phyloP scores from a whole-genome alignment of 2,329 filamentous ascomycete genomes.

The Penicillium fuscoglaucum region DNA sequence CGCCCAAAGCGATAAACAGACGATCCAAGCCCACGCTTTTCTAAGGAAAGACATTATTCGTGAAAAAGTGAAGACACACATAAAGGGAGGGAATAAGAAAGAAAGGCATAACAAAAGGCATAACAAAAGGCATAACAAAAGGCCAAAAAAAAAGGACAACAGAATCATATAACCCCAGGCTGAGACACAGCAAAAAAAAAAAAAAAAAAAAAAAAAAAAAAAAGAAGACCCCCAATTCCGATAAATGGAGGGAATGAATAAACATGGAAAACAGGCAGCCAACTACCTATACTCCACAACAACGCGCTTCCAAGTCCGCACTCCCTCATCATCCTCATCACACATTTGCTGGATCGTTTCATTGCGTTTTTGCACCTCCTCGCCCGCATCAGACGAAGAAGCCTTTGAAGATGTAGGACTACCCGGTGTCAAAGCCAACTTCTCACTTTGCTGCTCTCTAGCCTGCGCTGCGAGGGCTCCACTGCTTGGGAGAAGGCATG shows the following conservation, averaged over 20 bases:
- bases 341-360: constrained; percentile 36
- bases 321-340: constrained; percentile 32
- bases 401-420: neutral
- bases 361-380: constrained; percentile 29
- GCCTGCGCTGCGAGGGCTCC: constrained; percentile 22
- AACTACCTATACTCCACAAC: constrained; percentile 40
- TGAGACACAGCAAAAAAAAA: no score
- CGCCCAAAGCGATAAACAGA: neutral
- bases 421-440: no score
- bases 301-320: constrained; percentile 36
- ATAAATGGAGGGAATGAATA: neutral
- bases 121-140: neutral
- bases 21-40: constrained; percentile 6
- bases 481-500: constrained; percentile 21
- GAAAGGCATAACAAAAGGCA: neutral
- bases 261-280: neutral
- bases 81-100: neutral
- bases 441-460: constrained; percentile 10
- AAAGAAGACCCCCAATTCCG: no score
- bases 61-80: constrained; percentile 2
- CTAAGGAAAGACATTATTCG: constrained; percentile 11
- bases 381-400: neutral
- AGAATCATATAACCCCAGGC: neutral
- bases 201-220: no score
- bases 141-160: constrained; percentile 4